phyloP scores from a whole-genome alignment of 2,329 filamentous ascomycete species.

The Colletotrichum tamarilloi region DNA sequence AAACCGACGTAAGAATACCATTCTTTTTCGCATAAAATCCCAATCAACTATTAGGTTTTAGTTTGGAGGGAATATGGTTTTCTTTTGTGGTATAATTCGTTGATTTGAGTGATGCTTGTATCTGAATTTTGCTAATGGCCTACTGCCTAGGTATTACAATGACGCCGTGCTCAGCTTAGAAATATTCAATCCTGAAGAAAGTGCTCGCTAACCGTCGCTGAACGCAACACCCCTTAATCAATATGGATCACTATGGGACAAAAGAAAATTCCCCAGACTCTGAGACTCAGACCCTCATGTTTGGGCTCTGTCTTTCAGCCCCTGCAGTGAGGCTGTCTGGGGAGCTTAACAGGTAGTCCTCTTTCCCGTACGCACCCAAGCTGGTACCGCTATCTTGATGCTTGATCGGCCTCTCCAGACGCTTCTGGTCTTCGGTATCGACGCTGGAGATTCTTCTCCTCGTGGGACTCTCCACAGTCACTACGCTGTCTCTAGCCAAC shows the following conservation, averaged over 20 bases:
- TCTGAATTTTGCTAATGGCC: slow-evolving; percentile 8
- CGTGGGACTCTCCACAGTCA: slow-evolving; percentile 1
- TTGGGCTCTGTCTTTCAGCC: slow-evolving; percentile 18
- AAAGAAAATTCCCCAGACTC: slow-evolving; percentile 16
- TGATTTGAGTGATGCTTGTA: slow-evolving; percentile 3
- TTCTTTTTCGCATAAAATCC: background rate
- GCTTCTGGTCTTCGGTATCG: background rate
- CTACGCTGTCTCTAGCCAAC: background rate
- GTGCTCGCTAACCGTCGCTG: slow-evolving; percentile 1
- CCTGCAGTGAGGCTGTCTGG: slow-evolving; percentile 46
- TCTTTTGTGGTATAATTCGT: background rate
- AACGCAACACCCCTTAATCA: background rate
- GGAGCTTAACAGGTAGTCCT: slow-evolving; percentile 57
- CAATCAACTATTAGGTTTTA: background rate
- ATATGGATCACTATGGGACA: background rate
- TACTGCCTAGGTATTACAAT: slow-evolving; percentile 9
- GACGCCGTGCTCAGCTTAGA: slow-evolving; percentile 9
- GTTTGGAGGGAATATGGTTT: background rate
- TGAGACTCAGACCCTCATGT: slow-evolving; percentile 42
- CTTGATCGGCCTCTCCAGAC: background rate
- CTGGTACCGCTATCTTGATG: slow-evolving; percentile 50
- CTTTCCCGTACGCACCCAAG: slow-evolving; percentile 56
- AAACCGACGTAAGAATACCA: slow-evolving; percentile 11
- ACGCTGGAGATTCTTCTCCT: background rate
- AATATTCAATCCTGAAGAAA: background rate